Percentiles rank a stretch among this genome's conserved stretches.
Evolutionary conservation across 2,329 filamentous ascomycete species (phyloP).

Genomic region (Diatrype stigma): DNA sequence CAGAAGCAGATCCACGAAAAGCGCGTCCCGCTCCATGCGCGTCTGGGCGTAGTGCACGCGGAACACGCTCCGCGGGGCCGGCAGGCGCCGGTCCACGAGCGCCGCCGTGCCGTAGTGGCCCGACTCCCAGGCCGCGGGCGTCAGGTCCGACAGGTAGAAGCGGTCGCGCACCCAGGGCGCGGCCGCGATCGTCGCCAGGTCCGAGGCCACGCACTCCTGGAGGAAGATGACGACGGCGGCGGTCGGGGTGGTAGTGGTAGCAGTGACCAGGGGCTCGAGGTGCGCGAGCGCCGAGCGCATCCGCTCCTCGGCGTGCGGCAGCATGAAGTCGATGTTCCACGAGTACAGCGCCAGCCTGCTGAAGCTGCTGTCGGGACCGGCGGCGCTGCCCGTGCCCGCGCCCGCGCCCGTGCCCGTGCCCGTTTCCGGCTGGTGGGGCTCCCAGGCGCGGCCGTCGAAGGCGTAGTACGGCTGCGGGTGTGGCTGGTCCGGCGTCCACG

Average conservation of each 20-base stretch:
- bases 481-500: conserved; percentile 23
- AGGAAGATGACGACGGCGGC: conserved; percentile 41
- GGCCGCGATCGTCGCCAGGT: conserved; percentile 38
- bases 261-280: conserved; percentile 7
- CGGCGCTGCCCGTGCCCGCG: neutral
- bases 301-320: conserved; percentile 18
- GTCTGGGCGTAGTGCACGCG: conserved; percentile 44
- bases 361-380: conserved; percentile 5
- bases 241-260: too few relatives aligned
- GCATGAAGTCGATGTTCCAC: conserved; percentile 33
- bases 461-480: conserved; percentile 19
- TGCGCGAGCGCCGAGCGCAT: conserved; percentile 24
- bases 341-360: conserved; percentile 19
- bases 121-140: conserved; percentile 35
- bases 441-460: conserved; percentile 20
- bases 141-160: conserved; percentile 45
- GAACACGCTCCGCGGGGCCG: conserved; percentile 36
- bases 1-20: conserved; percentile 44
- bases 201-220: conserved; percentile 44
- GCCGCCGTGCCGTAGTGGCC: conserved; percentile 46
- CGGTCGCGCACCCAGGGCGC: conserved; percentile 39
- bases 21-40: conserved; percentile 44
- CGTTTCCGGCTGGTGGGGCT: neutral
- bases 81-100: conserved; percentile 42
- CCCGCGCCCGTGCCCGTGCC: neutral